phyloP scores from a whole-genome alignment of 129 eudicot species.

The Kitagawia praeruptora region DNA sequence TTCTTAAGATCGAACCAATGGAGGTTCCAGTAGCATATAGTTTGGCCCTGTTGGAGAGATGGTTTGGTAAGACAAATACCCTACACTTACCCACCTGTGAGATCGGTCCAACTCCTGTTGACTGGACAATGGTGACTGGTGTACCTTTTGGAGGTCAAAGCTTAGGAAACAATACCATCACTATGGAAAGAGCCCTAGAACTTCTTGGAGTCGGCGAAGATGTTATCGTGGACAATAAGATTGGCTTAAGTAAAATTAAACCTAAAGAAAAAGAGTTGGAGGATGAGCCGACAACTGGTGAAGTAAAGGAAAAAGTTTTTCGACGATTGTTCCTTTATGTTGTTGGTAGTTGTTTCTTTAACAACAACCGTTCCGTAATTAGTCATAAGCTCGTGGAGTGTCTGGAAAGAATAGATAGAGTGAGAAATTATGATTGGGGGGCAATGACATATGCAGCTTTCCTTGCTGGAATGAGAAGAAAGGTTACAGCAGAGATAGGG shows the following conservation, averaged over 20 bases:
- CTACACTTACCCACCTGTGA: constrained; percentile 5
- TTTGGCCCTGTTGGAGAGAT: constrained; percentile 13
- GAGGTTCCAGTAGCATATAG: constrained; percentile 7
- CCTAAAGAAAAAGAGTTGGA: not conserved
- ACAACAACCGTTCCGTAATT: constrained; percentile 6
- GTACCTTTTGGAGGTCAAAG: constrained; percentile 1
- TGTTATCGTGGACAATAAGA: not conserved
- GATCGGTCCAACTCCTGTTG: constrained; percentile 14
- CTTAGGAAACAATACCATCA: not conserved
- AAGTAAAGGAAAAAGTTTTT: not conserved
- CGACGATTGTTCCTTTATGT: constrained; percentile 10
- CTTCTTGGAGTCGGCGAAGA: not conserved
- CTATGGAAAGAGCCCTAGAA: not conserved
- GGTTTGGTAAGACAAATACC: constrained; percentile 12
- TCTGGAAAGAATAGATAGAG: constrained; percentile 6
- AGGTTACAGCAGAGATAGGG: constrained; percentile 15
- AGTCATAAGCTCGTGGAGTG: not conserved
- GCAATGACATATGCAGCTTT: constrained; percentile 14
- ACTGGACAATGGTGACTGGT: constrained; percentile 12
- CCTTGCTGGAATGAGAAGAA: constrained; percentile 20
- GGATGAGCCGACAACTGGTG: not conserved
- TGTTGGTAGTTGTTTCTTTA: constrained; percentile 10
- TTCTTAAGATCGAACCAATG: constrained; percentile 4
- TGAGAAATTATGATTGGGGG: constrained; percentile 10
- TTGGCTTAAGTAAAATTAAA: constrained; percentile 4